Base-by-base conservation (phyloP, 768 basidiomycete genomes). In the Kwoniella sp. region DNA sequence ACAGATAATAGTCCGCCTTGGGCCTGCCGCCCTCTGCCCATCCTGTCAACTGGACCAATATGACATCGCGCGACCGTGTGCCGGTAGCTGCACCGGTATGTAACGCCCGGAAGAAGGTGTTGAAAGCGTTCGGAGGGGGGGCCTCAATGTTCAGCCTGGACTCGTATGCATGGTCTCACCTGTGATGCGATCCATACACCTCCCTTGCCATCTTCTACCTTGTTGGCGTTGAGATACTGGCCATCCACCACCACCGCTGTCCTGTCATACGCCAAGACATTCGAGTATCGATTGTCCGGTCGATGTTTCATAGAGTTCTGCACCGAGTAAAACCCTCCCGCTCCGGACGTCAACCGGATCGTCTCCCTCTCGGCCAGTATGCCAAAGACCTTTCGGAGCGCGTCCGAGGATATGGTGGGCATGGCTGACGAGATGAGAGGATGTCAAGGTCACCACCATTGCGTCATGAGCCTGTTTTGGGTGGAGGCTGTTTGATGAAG, bases 1-100 rank as follows among this genome's bases (percentile, higher is more conserved):
- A 62, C 53, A 73, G 43, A 43, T 75, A 75, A 1, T 59, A 62
- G 34, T 75, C 69, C 5, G 74, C 70, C 53, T 75, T 75, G n/a
- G 40, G 46, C 23, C 60, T 53, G 5, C 63, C 68, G 5, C 51
- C 46, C 44, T 75, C 74, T 22, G 68, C 49, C 29, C 59, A 63
- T 3, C 60, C 67, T 11, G 74, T 75, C 41, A 75, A 60, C 51
- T 75, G 74, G n/a, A 75, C 63, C 28, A 73, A 39, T 56, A 72
- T 62, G 0, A 56, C 69, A 27, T 48, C 33, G 19, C 41, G 39
- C 8, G 50, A 40, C 29, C 25, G 25, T 50, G 29, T 40, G 27
- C 53, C 38, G 50, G 59, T 64, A 0, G 68, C 69, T 0, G 67
- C 45, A 5, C 59, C 57, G 15, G 34, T 32, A 27, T 58, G 45